Conservation (phyloP, 2,329 filamentous ascomycete species). For the Colletotrichum higginsianum region DNA sequence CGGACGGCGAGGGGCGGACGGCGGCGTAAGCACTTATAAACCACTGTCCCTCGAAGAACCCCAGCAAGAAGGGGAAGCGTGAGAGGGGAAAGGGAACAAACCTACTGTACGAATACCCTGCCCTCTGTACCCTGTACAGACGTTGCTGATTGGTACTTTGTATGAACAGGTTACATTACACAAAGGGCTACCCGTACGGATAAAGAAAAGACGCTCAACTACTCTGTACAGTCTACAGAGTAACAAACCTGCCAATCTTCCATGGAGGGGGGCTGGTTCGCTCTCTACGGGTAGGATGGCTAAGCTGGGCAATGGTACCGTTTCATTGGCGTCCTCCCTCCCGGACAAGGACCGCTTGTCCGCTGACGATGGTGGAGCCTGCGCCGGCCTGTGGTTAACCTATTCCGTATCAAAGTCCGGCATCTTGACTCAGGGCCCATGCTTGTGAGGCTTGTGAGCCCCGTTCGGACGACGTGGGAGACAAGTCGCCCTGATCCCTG, state of each 20-base stretch:
- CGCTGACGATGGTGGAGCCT: constrained; percentile 19
- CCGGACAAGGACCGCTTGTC: neutral
- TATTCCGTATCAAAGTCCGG: constrained; percentile 10
- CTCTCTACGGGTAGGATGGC: constrained; percentile 2
- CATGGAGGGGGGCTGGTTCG: neutral
- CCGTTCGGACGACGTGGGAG: neutral
- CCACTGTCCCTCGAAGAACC: neutral
- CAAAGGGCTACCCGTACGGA: too few relatives aligned
- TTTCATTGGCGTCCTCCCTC: constrained; percentile 24
- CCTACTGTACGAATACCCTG: too few relatives aligned
- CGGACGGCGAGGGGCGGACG: neutral
- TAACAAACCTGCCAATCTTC: neutral
- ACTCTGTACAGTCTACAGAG: too few relatives aligned
- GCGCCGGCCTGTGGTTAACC: constrained; percentile 6
- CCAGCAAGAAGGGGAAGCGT: too few relatives aligned
- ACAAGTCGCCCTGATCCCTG: constrained; percentile 15
- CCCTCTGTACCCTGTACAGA: too few relatives aligned
- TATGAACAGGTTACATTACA: too few relatives aligned
- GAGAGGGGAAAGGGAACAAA: too few relatives aligned
- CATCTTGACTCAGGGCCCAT: constrained; percentile 28
- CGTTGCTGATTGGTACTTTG: too few relatives aligned
- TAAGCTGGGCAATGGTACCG: constrained; percentile 29
- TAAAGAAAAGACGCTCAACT: too few relatives aligned
- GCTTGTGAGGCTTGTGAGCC: neutral
- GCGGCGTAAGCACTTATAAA: constrained; percentile 26